Evolutionary conservation across 768 basidiomycete genomes (phyloP), one percentile per base, ranked within the genome.

Genomic region (Boletus rex-veris): DNA sequence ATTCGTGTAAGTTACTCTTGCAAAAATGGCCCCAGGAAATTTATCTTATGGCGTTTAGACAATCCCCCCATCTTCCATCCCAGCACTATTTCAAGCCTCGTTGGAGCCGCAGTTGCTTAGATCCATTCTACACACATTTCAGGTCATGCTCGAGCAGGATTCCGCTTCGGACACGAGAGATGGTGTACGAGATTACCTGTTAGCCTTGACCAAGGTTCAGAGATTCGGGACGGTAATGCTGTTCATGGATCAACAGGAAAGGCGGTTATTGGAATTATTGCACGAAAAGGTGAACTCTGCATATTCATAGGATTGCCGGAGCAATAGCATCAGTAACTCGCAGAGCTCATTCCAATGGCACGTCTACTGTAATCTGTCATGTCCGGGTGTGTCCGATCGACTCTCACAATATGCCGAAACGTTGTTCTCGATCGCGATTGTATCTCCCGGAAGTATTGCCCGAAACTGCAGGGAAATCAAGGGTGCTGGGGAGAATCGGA

Each of bases 21-120:
- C 28, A 9, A 48, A 47, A 14, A 31, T 9, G 31, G 39, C 30
- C 24, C 30, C 10, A 39, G 38, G 43, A 10, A 28, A 12, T 33
- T 14, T 16, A 50, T 35, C 28, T 47, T 28, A 2, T 7, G 28
- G 28, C 10, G 31, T 37, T 15, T 59, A 90, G 85, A 75, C 73
- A 33, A 75, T 90, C 41, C 71, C 79, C 0, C 81, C 89, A 0
- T 44, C 73, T 8, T 71, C 73, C 16, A 66, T 92, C 26, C 86
- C 88, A 1, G 59, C 74, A 2, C 68, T 92, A 37, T 90, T 88
- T 70, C 78, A 85, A 60, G 81, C 75, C 0, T 88, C 88, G 0
- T 75, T 92, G 31, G 90, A 92, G 41, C 80, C 90, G 0, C 61
- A 75, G 1, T 61, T 88, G 26, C 77, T 92, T 16, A 73, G 74